phyloP scores from a whole-genome alignment of 129 eudicot species.

The Heracleum sosnowskyi region DNA sequence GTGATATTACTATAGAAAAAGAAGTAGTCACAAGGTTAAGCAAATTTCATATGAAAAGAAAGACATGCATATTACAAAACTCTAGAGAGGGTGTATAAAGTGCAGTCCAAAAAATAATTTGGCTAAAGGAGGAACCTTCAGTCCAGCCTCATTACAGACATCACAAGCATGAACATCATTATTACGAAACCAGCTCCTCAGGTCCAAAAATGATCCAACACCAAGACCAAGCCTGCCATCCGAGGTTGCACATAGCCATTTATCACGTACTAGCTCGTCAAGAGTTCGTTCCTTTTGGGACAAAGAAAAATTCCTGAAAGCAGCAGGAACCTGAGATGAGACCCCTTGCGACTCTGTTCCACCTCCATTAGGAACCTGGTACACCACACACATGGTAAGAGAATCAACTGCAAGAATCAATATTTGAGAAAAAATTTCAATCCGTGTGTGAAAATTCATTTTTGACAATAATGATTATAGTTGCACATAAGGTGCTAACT shows the following conservation, averaged over 20 bases:
- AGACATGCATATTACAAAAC: background rate
- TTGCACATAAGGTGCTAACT: background rate
- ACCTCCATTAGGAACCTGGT: slow-evolving; percentile 29
- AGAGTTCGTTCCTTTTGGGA: slow-evolving; percentile 81
- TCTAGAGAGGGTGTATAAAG: background rate
- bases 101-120: background rate
- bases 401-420: background rate
- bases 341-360: slow-evolving; percentile 41
- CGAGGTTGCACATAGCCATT: slow-evolving; percentile 59
- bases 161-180: slow-evolving; percentile 76
- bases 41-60: background rate
- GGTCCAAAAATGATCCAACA: slow-evolving; percentile 85
- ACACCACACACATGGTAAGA: slow-evolving; percentile 1
- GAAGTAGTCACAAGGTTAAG: too few relatives aligned
- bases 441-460: too few relatives aligned
- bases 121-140: slow-evolving; percentile 46
- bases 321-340: slow-evolving; percentile 51
- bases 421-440: background rate
- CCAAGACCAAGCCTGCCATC: slow-evolving; percentile 77
- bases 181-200: slow-evolving; percentile 84
- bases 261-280: slow-evolving; percentile 60
- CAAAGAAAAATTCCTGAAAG: slow-evolving; percentile 64
- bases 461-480: background rate
- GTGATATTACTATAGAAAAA: slow-evolving; percentile 1
- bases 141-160: slow-evolving; percentile 90